Conservation (phyloP, 2,329 filamentous ascomycete genomes). For the Seiridium cupressi region DNA sequence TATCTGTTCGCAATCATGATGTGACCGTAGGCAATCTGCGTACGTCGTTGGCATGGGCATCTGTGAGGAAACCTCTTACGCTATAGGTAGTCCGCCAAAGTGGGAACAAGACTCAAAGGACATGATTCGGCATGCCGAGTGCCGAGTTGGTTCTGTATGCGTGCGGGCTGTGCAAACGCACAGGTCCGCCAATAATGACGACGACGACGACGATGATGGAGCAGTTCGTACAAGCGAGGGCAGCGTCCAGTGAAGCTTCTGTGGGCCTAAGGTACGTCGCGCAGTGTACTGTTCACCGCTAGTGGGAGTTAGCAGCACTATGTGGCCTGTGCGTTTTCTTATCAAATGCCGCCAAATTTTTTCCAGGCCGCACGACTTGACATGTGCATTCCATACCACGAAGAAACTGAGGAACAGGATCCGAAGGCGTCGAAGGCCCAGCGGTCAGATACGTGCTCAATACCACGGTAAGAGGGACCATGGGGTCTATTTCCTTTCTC, state of each 20-base stretch:
- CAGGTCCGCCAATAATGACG: too few relatives aligned
- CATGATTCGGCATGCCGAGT: not conserved
- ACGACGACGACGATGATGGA: not conserved
- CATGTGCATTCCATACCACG: not conserved
- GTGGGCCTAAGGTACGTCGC: not conserved
- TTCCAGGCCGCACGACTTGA: not conserved
- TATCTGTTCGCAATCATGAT: too few relatives aligned
- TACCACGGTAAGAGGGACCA: not conserved
- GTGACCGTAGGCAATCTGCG: too few relatives aligned
- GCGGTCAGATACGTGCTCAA: not conserved
- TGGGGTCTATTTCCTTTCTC: not conserved
- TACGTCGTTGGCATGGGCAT: not conserved
- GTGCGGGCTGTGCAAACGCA: not conserved
- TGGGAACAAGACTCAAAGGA: not conserved
- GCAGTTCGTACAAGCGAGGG: not conserved
- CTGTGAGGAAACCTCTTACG: not conserved
- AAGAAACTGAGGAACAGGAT: not conserved
- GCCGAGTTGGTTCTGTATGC: not conserved
- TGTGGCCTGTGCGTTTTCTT: not conserved
- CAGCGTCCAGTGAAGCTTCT: not conserved
- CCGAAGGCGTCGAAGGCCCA: not conserved
- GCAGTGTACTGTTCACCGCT: not conserved
- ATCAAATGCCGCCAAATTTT: not conserved
- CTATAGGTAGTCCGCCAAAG: not conserved
- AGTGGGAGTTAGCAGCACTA: not conserved